These are phyloP conservation scores for Tuber calosporum DNA, from an alignment of 495 filamentous ascomycete genomes.

Conservation along the genomic window DNA sequence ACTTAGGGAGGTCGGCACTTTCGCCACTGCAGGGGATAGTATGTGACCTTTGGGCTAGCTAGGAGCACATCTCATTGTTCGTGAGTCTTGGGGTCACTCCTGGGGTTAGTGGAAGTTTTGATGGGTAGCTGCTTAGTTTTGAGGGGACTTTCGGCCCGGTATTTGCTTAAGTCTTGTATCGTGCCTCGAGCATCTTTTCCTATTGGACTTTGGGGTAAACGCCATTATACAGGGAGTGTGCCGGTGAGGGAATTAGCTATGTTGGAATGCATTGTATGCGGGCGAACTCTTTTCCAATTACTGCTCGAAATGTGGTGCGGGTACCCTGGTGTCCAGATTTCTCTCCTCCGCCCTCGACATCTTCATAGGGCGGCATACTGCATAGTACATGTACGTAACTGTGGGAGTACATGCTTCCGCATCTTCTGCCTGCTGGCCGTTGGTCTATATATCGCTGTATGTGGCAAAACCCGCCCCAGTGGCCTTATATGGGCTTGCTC, in stretches of 20 bases:
- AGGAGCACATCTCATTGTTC: background rate
- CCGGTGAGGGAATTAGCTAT: background rate
- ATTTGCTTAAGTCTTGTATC: background rate
- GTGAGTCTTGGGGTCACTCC: background rate
- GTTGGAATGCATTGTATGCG: background rate
- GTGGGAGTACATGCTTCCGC: background rate
- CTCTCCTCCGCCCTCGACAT: background rate
- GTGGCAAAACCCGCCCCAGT: background rate
- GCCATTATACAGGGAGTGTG: background rate
- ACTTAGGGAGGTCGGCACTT: background rate
- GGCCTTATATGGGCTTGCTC: background rate
- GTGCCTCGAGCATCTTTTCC: background rate
- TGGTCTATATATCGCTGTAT: background rate
- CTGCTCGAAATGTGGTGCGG: background rate
- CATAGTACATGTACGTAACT: background rate
- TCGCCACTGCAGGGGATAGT: background rate
- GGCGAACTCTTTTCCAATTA: background rate
- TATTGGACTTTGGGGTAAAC: background rate
- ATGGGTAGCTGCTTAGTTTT: background rate
- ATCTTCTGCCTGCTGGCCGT: background rate
- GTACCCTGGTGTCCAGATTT: background rate
- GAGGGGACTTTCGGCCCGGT: background rate
- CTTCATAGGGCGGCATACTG: too few relatives aligned
- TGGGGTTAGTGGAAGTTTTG: background rate
- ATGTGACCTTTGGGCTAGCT: background rate